phyloP scores from a whole-genome alignment of 176 grass and related monocot genomes.

The Ensete ventricosum region DNA sequence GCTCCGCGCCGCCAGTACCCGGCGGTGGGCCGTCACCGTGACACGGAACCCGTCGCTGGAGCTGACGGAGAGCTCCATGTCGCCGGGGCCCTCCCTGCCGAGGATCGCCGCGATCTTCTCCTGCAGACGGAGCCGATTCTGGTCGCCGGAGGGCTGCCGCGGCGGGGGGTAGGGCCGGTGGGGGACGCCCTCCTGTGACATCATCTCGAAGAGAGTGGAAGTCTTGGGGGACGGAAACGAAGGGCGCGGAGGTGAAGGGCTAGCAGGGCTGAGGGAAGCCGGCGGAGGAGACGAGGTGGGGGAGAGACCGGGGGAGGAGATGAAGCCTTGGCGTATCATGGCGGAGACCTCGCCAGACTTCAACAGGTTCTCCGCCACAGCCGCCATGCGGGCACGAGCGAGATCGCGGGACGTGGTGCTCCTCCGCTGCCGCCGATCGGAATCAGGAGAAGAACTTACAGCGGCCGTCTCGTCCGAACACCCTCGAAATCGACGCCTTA shows the following conservation, averaged over 20 bases:
- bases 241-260: neutral
- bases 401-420: neutral
- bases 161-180: constrained; percentile 11
- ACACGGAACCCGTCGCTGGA: constrained; percentile 14
- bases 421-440: neutral
- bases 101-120: constrained; percentile 9
- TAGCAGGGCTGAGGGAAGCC: neutral
- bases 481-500: neutral
- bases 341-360: constrained; percentile 18
- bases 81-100: constrained; percentile 8
- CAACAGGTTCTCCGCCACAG: constrained; percentile 16
- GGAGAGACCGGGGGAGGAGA: constrained; percentile 8
- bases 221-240: constrained; percentile 7
- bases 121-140: neutral
- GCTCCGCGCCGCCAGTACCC: constrained; percentile 13
- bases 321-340: constrained; percentile 25
- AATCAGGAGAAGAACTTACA: too few species aligned
- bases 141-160: constrained; percentile 45
- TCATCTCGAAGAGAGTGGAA: constrained; percentile 29
- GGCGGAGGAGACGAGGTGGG: constrained; percentile 8
- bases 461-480: neutral
- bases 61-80: constrained; percentile 17
- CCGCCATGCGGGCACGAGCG: neutral
- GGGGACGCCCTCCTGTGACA: constrained; percentile 6
- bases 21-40: constrained; percentile 3